Evolutionary conservation across 331 rosid species (phyloP).

Genomic region (Telfairia occidentalis): DNA sequence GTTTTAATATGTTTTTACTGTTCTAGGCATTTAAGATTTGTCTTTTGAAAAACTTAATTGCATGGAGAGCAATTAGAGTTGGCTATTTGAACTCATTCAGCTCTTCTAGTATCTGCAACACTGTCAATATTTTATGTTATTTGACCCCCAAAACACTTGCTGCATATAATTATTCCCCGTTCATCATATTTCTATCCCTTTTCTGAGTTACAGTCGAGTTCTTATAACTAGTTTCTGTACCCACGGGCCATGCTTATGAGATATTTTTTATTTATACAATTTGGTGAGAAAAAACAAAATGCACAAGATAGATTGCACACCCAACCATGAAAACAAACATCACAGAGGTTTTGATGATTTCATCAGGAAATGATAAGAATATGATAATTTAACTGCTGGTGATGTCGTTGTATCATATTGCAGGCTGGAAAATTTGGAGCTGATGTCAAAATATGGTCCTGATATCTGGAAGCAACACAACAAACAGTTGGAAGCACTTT

Average conservation of each 20-base stretch:
- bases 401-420: background rate
- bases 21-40: background rate
- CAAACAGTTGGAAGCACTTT: conserved; percentile 56
- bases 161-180: background rate
- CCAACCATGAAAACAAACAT: background rate
- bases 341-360: background rate
- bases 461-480: conserved; percentile 77
- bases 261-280: background rate
- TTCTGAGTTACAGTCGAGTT: background rate
- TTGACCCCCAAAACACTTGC: background rate
- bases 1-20: background rate
- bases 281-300: background rate
- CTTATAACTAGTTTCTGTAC: background rate
- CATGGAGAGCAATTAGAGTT: background rate
- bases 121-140: too few species aligned
- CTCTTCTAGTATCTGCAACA: background rate
- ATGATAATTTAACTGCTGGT: background rate
- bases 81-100: background rate
- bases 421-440: conserved; percentile 88
- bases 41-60: background rate
- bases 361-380: background rate
- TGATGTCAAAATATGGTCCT: conserved; percentile 64
- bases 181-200: background rate
- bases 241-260: background rate
- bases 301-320: background rate